A percentile compares a stretch with the other conserved stretches of the same genome.
Conservation (phyloP, 768 basidiomycete species). For the Naganishia friedmannii region DNA sequence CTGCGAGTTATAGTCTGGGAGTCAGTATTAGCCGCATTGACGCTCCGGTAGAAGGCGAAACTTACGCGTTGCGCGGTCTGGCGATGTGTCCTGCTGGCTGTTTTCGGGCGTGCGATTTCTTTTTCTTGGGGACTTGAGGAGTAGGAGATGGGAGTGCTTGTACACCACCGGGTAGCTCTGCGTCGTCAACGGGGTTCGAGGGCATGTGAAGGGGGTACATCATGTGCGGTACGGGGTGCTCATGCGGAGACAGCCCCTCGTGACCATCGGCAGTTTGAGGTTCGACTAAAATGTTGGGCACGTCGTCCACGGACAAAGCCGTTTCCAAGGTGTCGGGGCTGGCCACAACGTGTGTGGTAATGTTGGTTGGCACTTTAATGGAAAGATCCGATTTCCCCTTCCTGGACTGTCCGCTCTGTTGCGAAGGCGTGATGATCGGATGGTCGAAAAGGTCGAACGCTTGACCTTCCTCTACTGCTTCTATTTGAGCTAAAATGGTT, state of each 20-base stretch:
- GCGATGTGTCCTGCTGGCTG: conserved; percentile 52
- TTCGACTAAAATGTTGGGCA: conserved; percentile 3
- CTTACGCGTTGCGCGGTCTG: conserved; percentile 49
- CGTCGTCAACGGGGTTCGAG: not conserved
- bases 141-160: not conserved
- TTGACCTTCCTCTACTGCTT: not conserved
- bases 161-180: not conserved
- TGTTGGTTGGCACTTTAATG: conserved; percentile 2
- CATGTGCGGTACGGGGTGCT: not conserved
- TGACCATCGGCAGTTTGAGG: not conserved
- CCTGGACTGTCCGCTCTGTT: not conserved
- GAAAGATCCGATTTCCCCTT: conserved; percentile 1
- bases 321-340: not conserved
- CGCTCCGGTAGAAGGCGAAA: not conserved
- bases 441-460: not conserved
- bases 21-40: too few relatives aligned
- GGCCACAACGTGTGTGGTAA: not conserved
- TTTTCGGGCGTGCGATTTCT: conserved; percentile 51
- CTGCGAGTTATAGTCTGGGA: not conserved
- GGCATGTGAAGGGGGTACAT: not conserved
- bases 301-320: not conserved
- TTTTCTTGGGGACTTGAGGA: conserved; percentile 29
- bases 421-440: not conserved
- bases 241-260: not conserved
- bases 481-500: not conserved